These are phyloP conservation scores for Parafenestella ontariensis DNA, from an alignment of 2,329 filamentous ascomycete species.

Conservation along the genomic window DNA sequence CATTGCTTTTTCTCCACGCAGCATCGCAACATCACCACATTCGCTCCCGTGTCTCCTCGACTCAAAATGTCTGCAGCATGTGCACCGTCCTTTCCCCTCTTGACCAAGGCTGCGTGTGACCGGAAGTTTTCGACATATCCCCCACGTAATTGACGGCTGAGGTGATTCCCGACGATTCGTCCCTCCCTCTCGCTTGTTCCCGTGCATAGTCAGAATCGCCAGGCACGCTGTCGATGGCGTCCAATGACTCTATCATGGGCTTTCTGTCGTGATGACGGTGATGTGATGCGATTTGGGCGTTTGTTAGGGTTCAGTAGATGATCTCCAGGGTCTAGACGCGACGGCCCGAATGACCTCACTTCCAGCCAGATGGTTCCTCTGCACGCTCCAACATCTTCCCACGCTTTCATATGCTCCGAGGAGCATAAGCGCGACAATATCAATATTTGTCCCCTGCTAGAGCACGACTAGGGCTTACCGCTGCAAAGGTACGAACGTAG, in stretches of 20 bases:
- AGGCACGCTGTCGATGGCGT: not conserved
- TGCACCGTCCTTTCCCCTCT: not conserved
- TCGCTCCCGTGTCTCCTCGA: not conserved
- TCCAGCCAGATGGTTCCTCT: not conserved
- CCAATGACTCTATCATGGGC: not conserved
- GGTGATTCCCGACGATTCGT: not conserved
- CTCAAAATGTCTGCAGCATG: not conserved
- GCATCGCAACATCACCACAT: not conserved
- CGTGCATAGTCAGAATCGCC: not conserved
- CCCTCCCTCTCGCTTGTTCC: not conserved
- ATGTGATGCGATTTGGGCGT: not conserved
- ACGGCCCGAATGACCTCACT: not conserved
- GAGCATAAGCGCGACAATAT: not conserved
- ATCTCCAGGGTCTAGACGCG: not conserved
- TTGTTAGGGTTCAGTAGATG: not conserved
- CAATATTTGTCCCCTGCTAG: not conserved
- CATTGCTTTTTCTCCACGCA: not conserved
- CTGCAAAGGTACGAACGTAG: not conserved
- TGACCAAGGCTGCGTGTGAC: no score
- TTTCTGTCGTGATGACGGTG: not conserved
- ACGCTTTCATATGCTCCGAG: not conserved
- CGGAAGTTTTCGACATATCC: not conserved
- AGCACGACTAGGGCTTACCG: not conserved
- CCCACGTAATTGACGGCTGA: not conserved
- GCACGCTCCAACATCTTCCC: not conserved